A percentile compares a stretch with the other conserved stretches of the same genome.
These are phyloP conservation scores for Alternaria consortialis DNA, from an alignment of 2,329 filamentous ascomycete genomes.

Conservation along the genomic window DNA sequence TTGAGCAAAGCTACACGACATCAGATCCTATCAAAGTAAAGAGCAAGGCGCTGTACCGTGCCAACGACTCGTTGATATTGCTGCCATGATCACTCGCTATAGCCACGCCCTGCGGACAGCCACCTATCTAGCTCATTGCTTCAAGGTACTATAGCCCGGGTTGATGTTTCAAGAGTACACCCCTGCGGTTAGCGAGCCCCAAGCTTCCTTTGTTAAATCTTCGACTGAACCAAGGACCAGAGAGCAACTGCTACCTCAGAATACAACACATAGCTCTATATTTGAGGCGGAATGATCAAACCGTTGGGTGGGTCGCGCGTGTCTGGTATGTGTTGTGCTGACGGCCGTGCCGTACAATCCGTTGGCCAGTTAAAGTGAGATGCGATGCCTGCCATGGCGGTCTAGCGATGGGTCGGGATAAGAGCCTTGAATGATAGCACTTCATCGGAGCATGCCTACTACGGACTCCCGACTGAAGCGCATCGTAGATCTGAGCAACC, in stretches of 20 bases:
- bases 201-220: slow-evolving; percentile 4
- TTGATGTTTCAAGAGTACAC: slow-evolving; percentile 32
- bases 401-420: slow-evolving; percentile 1
- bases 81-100: slow-evolving; percentile 12
- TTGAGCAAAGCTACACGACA: background rate
- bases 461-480: background rate
- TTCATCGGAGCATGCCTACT: background rate
- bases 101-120: slow-evolving; percentile 2
- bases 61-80: slow-evolving; percentile 1
- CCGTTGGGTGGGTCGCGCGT: slow-evolving; percentile 8
- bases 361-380: slow-evolving; percentile 12
- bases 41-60: slow-evolving; percentile 2
- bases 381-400: slow-evolving; percentile 16
- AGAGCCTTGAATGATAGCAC: slow-evolving; percentile 1
- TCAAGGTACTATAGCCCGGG: slow-evolving; percentile 29
- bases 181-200: slow-evolving; percentile 20
- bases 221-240: background rate
- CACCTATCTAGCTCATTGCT: slow-evolving; percentile 23
- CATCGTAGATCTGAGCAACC: background rate
- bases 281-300: slow-evolving; percentile 5
- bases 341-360: slow-evolving; percentile 15
- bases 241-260: background rate
- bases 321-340: slow-evolving; percentile 20
- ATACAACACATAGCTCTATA: slow-evolving; percentile 4
- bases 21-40: background rate